These are phyloP conservation scores for Brettanomyces custersianus DNA, from an alignment of 805 yeast genomes.

Conservation along the genomic window DNA sequence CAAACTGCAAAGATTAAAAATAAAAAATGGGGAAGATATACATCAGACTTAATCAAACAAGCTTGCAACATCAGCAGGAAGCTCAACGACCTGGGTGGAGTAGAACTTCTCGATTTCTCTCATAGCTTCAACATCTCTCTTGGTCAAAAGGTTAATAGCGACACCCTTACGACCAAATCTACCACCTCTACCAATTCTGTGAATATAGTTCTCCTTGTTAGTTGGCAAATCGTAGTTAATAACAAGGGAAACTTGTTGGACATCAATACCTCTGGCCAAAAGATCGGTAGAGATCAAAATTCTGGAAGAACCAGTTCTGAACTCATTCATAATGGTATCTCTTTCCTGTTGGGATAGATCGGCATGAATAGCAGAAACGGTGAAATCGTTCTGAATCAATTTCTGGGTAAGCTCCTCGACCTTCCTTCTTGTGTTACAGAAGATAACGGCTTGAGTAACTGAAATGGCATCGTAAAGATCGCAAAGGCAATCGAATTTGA, in stretches of 20 bases:
- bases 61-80: constrained; percentile 69
- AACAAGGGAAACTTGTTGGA: constrained; percentile 93
- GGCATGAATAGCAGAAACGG: constrained; percentile 94
- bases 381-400: constrained; percentile 72
- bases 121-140: constrained; percentile 64
- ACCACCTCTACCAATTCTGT: constrained; percentile 97
- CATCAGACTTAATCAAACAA: constrained; percentile 27
- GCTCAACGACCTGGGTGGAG: constrained; percentile 64
- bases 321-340: constrained; percentile 91
- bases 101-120: constrained; percentile 69
- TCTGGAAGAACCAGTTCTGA: constrained; percentile 88
- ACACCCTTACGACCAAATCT: constrained; percentile 98
- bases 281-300: constrained; percentile 94
- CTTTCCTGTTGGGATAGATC: constrained; percentile 94
- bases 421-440: constrained; percentile 94
- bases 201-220: constrained; percentile 92
- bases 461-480: constrained; percentile 93
- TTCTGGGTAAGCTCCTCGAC: constrained; percentile 85
- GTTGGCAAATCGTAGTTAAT: constrained; percentile 91
- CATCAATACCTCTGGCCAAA: constrained; percentile 98
- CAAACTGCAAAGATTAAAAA: too few relatives aligned
- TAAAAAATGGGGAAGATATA: too few relatives aligned
- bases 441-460: constrained; percentile 94
- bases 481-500: constrained; percentile 90
- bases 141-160: constrained; percentile 89